phyloP scores from a whole-genome alignment of 164 flowering plant species.

The Malania oleifera region DNA sequence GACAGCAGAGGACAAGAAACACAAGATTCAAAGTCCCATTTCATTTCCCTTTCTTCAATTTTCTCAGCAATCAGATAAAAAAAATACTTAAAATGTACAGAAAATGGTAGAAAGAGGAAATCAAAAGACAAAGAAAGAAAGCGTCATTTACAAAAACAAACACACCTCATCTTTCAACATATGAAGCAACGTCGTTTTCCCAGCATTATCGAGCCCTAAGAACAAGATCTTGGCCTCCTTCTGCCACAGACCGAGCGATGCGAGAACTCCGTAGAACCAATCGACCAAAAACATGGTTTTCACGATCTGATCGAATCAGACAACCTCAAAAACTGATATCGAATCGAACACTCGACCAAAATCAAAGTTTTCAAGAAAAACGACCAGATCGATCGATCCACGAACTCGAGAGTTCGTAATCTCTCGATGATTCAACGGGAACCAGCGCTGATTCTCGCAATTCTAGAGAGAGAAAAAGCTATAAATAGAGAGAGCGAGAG shows the following conservation, averaged over 20 bases:
- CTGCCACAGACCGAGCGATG: constrained; percentile 34
- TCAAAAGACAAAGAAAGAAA: background rate
- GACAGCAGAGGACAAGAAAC: too few species aligned
- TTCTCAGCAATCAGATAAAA: background rate
- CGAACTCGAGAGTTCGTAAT: background rate
- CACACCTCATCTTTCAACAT: constrained; percentile 36
- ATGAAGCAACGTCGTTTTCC: constrained; percentile 35
- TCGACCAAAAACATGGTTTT: constrained; percentile 41
- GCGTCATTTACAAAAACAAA: background rate
- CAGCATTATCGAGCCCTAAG: constrained; percentile 37
- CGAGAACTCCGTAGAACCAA: constrained; percentile 45
- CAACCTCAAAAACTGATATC: background rate
- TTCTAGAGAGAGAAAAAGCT: too few species aligned
- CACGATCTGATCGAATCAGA: background rate
- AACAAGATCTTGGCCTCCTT: constrained; percentile 39
- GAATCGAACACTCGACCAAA: background rate
- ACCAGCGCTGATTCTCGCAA: too few species aligned
- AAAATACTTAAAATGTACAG: background rate
- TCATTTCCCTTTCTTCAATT: background rate
- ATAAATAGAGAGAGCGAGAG: too few species aligned
- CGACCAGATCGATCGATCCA: background rate
- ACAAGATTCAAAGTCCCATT: background rate
- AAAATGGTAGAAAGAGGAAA: background rate
- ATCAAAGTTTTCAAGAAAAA: background rate
- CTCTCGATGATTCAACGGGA: background rate